Base-by-base conservation (phyloP, 176 grass and related monocot genomes). In the Musa beccarii region DNA sequence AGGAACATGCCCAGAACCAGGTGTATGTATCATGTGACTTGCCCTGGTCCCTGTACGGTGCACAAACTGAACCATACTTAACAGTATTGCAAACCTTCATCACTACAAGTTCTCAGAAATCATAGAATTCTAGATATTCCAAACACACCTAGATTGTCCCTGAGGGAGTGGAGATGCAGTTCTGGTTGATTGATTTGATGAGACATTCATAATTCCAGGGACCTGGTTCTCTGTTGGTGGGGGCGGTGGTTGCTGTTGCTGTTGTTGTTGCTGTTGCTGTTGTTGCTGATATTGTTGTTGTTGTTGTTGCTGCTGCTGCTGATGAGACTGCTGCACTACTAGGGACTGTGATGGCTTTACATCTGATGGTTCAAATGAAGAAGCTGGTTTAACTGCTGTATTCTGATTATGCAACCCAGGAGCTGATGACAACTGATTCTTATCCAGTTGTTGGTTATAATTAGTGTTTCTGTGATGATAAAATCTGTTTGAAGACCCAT, bases 121-220 rank as follows among this genome's bases (percentile, higher is more conserved):
- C 83, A 78, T 66, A 59, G 22, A 17, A 71, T 57, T 83, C 84
- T 98, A 91, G 80, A 89, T 91, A 93, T 90, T 98, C 86, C 88
- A 87, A 77, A 93, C 90, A 93, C 90, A 98, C 95, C 90, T 93
- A 98, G 95, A 91, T 74, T 83, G 83, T 22, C 95, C 95, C 84
- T 91, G 90, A 34, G 90, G 95, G 76, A 94, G 95, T 59, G 90
- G 84, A 77, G 95, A 85, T 26, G 88, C 88, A 51, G 85, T 85
- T 89, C 86, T 89, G 75, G 66, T 72, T 17, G 87, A 61, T 77
- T 89, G 85, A 78, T 89, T 87, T 28, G 81, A 70, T 19, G 51
- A 79, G 63, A 88, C 88, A 87, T 88, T 90, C 71, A 86, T 82
- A 88, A 76, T 79, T 88, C 43, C 71, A 79, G 81, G 81, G 51